Evolutionary conservation across 805 yeast genomes (phyloP), one percentile per base, ranked within the genome.

Genomic region (Candida ponderosae): DNA sequence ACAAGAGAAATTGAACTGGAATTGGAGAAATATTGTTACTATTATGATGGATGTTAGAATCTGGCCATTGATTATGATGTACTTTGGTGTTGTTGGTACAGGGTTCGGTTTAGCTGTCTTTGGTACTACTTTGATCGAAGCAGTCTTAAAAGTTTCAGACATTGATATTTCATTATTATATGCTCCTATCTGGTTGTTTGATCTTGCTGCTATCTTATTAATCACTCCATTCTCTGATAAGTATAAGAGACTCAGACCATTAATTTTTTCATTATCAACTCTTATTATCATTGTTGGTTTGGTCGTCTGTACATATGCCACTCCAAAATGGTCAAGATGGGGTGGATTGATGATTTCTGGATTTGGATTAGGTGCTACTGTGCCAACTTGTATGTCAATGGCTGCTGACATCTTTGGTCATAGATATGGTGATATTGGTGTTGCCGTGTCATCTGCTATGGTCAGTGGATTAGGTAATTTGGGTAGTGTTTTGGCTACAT

Each of bases 171-270:
- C 90, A 2, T 67, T 86, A 32, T 65, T 86, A 38, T 81, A 82
- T 45, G 95, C 95, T 5, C 96, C 96, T 24, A 87, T 86, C 47
- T 86, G 96, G 96, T 62, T 86, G 32, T 85, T 84, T 57, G 96
- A 86, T 56, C 62, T 83, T 34, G 79, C 76, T 15, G 88, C 86
- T 2, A 86, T 86, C 46, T 52, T 86, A 29, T 50, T 79, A 13
- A 62, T 87, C 40, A 86, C 95, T 1, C 94, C 95, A 18, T 66
- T 86, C 47, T 85, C 93, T 18, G 96, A 86, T 62, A 72, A 62
- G 44, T 80, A 56, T 63, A 77, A 72, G 53, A 65, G 62, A 39
- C 65, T 60, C 44, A 66, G 95, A 33, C 79, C 81, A 3, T 44
- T 72, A 15, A 68, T 85, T 40, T 87, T 87, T 58, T 65, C 75